Conservation (phyloP, 2,329 filamentous ascomycete genomes). For the Fusarium sororula region DNA sequence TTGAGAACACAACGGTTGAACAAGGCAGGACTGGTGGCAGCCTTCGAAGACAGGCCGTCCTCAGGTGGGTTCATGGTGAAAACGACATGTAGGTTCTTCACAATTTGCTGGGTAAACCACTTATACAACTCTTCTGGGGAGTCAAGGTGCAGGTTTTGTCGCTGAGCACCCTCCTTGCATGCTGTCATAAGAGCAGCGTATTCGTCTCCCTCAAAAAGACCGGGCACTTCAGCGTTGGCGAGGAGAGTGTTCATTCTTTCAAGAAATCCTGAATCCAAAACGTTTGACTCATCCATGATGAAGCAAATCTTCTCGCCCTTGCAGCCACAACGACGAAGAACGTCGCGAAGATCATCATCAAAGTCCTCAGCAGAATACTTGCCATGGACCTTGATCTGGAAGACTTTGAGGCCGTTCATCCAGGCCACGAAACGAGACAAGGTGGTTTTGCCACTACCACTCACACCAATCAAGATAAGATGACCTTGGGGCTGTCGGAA, state of each 20-base stretch:
- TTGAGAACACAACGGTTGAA: constrained; percentile 99
- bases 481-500: constrained; percentile 98
- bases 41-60: constrained; percentile 93
- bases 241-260: constrained; percentile 99
- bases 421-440: constrained; percentile 97
- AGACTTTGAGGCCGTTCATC: constrained; percentile 99
- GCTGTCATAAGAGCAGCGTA: constrained; percentile 98
- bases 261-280: constrained; percentile 97
- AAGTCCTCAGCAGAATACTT: constrained; percentile 99
- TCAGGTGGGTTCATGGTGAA: constrained; percentile 99
- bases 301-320: constrained; percentile 99
- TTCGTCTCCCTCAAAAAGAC: constrained; percentile 98
- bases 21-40: constrained; percentile 94
- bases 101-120: constrained; percentile 99
- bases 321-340: constrained; percentile 91
- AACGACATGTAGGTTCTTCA: constrained; percentile 98
- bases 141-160: constrained; percentile 92
- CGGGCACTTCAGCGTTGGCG: constrained; percentile 98
- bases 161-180: constrained; percentile 97
- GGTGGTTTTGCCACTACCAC: constrained; percentile 98
- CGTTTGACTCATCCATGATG: constrained; percentile 99
- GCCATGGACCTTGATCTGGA: constrained; percentile 99
- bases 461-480: constrained; percentile 97
- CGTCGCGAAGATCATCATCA: constrained; percentile 94
- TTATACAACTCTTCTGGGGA: constrained; percentile 99